phyloP scores from a whole-genome alignment of 257 asterid genomes.

The Anisodus acutangulus region DNA sequence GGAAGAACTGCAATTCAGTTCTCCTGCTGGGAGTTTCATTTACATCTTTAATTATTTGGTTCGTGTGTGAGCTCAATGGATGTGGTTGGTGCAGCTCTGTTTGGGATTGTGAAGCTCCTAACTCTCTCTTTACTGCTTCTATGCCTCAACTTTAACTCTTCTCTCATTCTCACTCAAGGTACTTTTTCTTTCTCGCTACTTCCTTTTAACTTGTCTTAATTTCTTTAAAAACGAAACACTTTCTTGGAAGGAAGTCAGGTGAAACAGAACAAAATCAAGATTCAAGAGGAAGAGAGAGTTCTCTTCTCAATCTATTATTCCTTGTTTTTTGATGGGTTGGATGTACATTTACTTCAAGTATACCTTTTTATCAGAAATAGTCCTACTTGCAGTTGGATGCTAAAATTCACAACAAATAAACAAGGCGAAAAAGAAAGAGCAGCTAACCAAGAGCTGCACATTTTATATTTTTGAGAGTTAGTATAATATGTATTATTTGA shows the following conservation, averaged over 20 bases:
- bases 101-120: neutral
- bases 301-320: neutral
- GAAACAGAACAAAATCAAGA: too few species aligned
- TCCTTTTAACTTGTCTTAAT: neutral
- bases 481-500: too few species aligned
- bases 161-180: conserved; percentile 17
- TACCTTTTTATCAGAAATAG: neutral
- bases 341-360: neutral
- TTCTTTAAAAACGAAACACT: neutral
- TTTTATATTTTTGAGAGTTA: too few species aligned
- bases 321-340: neutral
- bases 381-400: neutral
- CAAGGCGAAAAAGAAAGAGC: too few species aligned
- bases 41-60: neutral
- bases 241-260: neutral
- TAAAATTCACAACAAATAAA: neutral
- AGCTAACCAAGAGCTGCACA: too few species aligned
- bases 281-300: neutral
- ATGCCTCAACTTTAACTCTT: neutral
- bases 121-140: neutral
- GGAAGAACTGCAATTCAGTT: too few species aligned
- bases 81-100: neutral
- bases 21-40: neutral
- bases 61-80: neutral
- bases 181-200: neutral